Base-by-base conservation (phyloP, 352 stramenopile genomes). In the Globisporangium okanoganense region DNA sequence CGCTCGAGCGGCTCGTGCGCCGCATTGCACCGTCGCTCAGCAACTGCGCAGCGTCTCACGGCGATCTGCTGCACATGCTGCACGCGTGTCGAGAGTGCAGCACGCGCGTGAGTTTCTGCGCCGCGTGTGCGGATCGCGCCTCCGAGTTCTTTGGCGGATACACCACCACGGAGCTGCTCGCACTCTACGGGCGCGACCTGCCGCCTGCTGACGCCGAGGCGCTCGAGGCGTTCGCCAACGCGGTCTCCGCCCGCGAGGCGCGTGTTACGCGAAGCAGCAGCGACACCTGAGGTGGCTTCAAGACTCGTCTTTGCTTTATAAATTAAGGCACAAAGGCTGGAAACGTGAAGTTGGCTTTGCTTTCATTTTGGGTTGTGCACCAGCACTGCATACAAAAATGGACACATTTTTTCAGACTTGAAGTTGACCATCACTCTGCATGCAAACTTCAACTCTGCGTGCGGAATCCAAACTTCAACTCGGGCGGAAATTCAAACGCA, bases 61-160 rank as follows among this genome's bases (percentile, higher is more conserved):
- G 45, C 1, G 80, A 90, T 35, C 74, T 92, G 45, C 68, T 92
- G 25, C 76, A 85, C 50, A 25, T 75, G 47, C 68, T 92, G 20
- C 72, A 88, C 62, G 50, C 51, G 12, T 91, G 82, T 55, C 66
- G 58, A 22, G 57, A 72, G n/a, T 92, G 82, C 62, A 76, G 71
- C 50, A 70, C 71, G 25, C 82, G 82, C 51, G 58, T 78, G 36
- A 70, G 70, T 5, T 90, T 88, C 71, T 92, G 82, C 29, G 12
- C 51, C 16, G 40, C 65, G 2, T 92, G 82, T 61, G 64, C 72
- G 2, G 62, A 67, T 22, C 78, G 75, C 24, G 71, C 79, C 18
- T 74, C 68, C 65, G 82, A 89, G 58, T 92, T 85, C 69, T 90
- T 90, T 50, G 71, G 64, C 5, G 76, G 76, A 5, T 85, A 83